These are phyloP conservation scores for Chaetothyriales sp. DNA, from an alignment of 2,329 filamentous ascomycete species.

Conservation along the genomic window DNA sequence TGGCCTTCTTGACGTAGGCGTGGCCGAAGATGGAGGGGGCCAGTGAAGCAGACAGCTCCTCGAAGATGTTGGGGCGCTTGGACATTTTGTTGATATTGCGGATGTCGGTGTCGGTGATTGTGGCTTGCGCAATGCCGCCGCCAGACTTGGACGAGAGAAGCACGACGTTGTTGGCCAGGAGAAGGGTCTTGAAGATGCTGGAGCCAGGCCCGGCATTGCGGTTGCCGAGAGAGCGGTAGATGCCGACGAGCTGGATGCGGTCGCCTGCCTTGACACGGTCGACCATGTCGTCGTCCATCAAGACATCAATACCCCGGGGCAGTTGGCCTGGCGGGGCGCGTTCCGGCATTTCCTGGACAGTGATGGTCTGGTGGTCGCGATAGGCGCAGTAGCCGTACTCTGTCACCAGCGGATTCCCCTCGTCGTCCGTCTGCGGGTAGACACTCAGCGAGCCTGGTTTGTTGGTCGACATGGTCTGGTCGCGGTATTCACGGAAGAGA, in stretches of 20 bases:
- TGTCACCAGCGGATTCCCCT: conserved; percentile 80
- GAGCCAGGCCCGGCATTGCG: conserved; percentile 81
- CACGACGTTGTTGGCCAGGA: conserved; percentile 90
- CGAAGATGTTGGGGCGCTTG: conserved; percentile 87
- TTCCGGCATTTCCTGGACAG: conserved; percentile 98
- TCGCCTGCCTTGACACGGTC: conserved; percentile 92
- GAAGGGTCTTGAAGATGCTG: conserved; percentile 83
- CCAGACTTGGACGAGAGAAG: conserved; percentile 91
- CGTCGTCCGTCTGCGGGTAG: conserved; percentile 84
- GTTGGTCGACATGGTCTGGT: conserved; percentile 90
- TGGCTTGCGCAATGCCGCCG: conserved; percentile 78
- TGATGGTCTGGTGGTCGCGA: conserved; percentile 91
- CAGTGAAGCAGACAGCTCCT: conserved; percentile 81
- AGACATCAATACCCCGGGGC: conserved; percentile 86
- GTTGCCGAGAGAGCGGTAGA: conserved; percentile 87
- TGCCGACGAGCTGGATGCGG: conserved; percentile 89
- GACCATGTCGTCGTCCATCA: conserved; percentile 90
- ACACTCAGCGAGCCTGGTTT: conserved; percentile 79
- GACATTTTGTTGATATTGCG: conserved; percentile 96
- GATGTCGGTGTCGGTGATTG: conserved; percentile 91
- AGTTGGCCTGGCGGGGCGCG: conserved; percentile 88
- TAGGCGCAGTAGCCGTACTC: conserved; percentile 96
- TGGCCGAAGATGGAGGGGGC: conserved; percentile 95
- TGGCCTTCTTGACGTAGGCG: conserved; percentile 94
- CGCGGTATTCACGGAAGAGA: conserved; percentile 75